Percentiles rank a stretch among this genome's conserved stretches.
These are phyloP conservation scores for Aspergillus biplanus DNA, from an alignment of 495 filamentous ascomycete species.

Conservation along the genomic window DNA sequence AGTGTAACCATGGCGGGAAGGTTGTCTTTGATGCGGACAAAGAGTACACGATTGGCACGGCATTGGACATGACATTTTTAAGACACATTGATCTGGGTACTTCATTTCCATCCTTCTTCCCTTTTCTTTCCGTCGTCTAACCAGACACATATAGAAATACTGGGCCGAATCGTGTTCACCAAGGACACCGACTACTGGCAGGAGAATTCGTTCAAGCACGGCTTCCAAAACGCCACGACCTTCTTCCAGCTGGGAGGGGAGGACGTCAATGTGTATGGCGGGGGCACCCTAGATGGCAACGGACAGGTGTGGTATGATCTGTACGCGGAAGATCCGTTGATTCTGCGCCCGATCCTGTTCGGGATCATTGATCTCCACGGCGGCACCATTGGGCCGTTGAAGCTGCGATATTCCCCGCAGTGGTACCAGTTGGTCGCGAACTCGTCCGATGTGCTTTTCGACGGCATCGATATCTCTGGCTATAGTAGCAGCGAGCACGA, in stretches of 20 bases:
- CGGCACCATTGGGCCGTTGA: constrained; percentile 62
- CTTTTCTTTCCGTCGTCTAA: constrained; percentile 1
- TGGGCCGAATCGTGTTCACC: constrained; percentile 60
- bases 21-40: constrained; percentile 61
- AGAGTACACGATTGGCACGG: constrained; percentile 65
- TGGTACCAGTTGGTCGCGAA: constrained; percentile 74
- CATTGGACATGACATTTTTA: constrained; percentile 66
- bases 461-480: constrained; percentile 66
- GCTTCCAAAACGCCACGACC: constrained; percentile 67
- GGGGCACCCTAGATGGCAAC: constrained; percentile 65
- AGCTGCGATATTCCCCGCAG: constrained; percentile 65
- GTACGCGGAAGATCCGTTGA: constrained; percentile 56
- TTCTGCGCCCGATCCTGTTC: constrained; percentile 63
- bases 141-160: constrained; percentile 49
- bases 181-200: constrained; percentile 73
- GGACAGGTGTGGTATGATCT: constrained; percentile 74
- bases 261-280: constrained; percentile 70
- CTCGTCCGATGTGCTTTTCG: constrained; percentile 65
- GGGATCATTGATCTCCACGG: constrained; percentile 65
- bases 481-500: constrained; percentile 52
- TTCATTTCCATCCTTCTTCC: neutral
- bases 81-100: constrained; percentile 63
- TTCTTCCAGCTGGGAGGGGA: constrained; percentile 72
- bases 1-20: constrained; percentile 69
- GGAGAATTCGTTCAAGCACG: constrained; percentile 58